Percentiles rank a stretch among this genome's conserved stretches.
These are phyloP conservation scores for Macrolepiota albuminosa DNA, from an alignment of 768 basidiomycete species.

Conservation along the genomic window DNA sequence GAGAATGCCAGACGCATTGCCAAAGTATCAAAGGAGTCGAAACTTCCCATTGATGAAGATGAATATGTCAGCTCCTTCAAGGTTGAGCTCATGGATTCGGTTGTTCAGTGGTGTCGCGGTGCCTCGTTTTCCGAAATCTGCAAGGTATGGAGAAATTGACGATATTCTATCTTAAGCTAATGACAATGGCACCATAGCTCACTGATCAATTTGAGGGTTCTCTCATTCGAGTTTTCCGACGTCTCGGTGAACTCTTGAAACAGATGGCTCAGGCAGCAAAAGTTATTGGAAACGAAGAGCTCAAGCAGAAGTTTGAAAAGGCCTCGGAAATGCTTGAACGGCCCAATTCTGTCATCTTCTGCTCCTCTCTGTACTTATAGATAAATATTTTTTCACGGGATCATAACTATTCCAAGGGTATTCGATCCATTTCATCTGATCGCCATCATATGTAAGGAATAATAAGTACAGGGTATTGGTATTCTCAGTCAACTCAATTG, in stretches of 20 bases:
- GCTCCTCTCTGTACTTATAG: conserved; percentile 78
- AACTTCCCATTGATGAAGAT: conserved; percentile 83
- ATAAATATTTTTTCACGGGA: not conserved
- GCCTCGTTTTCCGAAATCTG: conserved; percentile 94
- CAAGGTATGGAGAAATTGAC: conserved; percentile 54
- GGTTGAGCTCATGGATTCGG: conserved; percentile 97
- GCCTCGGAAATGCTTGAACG: conserved; percentile 90
- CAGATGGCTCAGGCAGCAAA: conserved; percentile 96
- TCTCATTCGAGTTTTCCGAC: conserved; percentile 92
- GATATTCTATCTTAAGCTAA: not conserved
- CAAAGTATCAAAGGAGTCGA: conserved; percentile 93
- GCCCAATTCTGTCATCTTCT: conserved; percentile 91
- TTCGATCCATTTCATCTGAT: not conserved
- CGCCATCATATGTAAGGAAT: not conserved
- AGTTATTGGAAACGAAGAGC: conserved; percentile 92
- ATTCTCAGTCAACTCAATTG: not conserved
- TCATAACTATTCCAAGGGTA: not conserved
- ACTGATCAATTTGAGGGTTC: conserved; percentile 97
- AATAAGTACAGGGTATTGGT: not conserved
- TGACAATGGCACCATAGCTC: conserved; percentile 44
- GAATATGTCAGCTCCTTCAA: conserved; percentile 97
- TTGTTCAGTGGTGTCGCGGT: conserved; percentile 97
- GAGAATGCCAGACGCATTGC: conserved; percentile 94
- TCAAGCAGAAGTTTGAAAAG: conserved; percentile 92
- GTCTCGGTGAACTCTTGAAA: conserved; percentile 88